phyloP scores from a whole-genome alignment of 768 basidiomycete species.

The Boletellus ananas region DNA sequence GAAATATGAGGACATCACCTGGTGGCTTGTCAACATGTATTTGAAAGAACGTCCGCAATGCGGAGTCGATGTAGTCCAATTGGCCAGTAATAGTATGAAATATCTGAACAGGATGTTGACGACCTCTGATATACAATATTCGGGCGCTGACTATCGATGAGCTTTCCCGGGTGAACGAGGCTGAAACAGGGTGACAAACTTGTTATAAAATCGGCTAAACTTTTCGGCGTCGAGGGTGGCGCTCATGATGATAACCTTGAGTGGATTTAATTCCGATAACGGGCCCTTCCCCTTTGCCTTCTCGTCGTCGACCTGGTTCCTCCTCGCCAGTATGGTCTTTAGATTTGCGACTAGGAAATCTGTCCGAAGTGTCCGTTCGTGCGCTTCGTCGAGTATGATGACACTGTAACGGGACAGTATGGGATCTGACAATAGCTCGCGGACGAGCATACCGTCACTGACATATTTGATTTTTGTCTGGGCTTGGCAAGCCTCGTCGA shows the following conservation, averaged over 20 bases:
- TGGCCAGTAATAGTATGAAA: slow-evolving; percentile 73
- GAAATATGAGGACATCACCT: slow-evolving; percentile 91
- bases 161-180: neutral
- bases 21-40: slow-evolving; percentile 76
- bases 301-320: slow-evolving; percentile 50
- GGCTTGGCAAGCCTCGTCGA: slow-evolving; percentile 74
- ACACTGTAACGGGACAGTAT: slow-evolving; percentile 79
- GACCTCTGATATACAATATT: slow-evolving; percentile 87
- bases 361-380: slow-evolving; percentile 92
- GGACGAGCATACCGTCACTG: slow-evolving; percentile 96
- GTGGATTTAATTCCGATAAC: slow-evolving; percentile 45
- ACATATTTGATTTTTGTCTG: slow-evolving; percentile 91
- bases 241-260: slow-evolving; percentile 96
- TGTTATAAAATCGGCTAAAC: slow-evolving; percentile 82
- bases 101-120: slow-evolving; percentile 87
- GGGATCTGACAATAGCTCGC: slow-evolving; percentile 82
- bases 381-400: slow-evolving; percentile 93
- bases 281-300: slow-evolving; percentile 43
- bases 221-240: slow-evolving; percentile 96
- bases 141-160: slow-evolving; percentile 56
- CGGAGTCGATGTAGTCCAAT: slow-evolving; percentile 83
- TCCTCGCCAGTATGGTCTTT: slow-evolving; percentile 68
- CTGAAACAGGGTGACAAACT: slow-evolving; percentile 45
- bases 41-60: slow-evolving; percentile 91
- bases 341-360: slow-evolving; percentile 90